phyloP scores from a whole-genome alignment of 345 rosid species.

The Bruguiera sexangula region DNA sequence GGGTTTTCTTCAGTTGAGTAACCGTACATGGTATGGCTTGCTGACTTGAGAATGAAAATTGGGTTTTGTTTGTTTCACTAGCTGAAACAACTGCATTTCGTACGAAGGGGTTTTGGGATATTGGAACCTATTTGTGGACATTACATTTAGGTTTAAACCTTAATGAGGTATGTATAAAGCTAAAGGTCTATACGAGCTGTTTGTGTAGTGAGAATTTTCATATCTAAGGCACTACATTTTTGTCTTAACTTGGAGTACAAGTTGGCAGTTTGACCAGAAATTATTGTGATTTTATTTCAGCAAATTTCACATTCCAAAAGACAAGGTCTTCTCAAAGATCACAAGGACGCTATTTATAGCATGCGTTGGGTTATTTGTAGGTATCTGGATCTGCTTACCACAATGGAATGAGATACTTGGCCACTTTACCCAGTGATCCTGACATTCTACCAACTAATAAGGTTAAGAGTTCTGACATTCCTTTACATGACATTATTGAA shows the following conservation, averaged over 20 bases:
- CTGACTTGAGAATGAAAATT: too few relatives aligned
- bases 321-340: neutral
- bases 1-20: too few relatives aligned
- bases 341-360: neutral
- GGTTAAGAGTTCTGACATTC: constrained; percentile 41
- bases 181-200: too few relatives aligned
- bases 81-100: too few relatives aligned
- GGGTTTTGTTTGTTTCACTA: too few relatives aligned
- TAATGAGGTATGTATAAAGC: too few relatives aligned
- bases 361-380: constrained; percentile 32
- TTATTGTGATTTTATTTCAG: neutral
- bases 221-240: neutral
- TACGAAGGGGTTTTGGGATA: too few relatives aligned
- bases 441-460: constrained; percentile 69
- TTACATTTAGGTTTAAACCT: too few relatives aligned
- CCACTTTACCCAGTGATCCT: constrained; percentile 63
- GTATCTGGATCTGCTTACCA: constrained; percentile 37
- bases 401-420: constrained; percentile 45
- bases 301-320: neutral
- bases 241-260: neutral
- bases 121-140: too few relatives aligned
- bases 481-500: constrained; percentile 69
- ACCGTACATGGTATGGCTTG: too few relatives aligned
- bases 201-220: neutral
- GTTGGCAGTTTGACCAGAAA: neutral